Evolutionary conservation across 306 rosid genomes (phyloP), one percentile per base, ranked within the genome.

Genomic region (Dryas octopetala): DNA sequence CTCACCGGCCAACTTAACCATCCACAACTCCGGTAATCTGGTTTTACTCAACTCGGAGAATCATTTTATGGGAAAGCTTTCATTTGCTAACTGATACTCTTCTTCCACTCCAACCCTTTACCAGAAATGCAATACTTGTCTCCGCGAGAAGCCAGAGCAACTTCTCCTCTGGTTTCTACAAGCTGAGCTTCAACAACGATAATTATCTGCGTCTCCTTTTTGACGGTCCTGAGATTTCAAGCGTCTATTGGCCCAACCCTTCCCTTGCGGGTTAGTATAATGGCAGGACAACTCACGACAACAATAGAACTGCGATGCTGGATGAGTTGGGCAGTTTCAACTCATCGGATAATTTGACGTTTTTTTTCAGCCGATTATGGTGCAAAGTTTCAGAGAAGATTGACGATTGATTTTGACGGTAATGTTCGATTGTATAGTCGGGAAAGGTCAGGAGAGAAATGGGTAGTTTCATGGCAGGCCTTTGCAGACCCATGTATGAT

Each of bases 181-280:
- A 71, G 5, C 62, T 90, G 57, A 83, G 73, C 28, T 90, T 82
- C 53, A 79, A 88, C 75, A 68, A 74, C 53, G 85, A 83, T 23
- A 86, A 83, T 62, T 28, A 86, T 60, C 85, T 88, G n/a, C 81
- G 83, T 17, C 86, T 88, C 65, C 78, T 88, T 40, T 90, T 83
- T 8, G 82, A 90, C 7, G 85, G 85, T 8, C 82, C 76, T 10
- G 88, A 86, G 52, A 70, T 83, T 41, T 88, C 96, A 0, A 85
- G 86, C 8, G 49, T 79, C 38, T 90, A 86, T 14, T 90, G 91
- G 96, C 90, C 89, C 0, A 61, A 81, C 51, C 89, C 96, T 1
- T 76, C 84, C 83, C 71, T 76, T 0, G 38, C 73, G 3, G 40
- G 80, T 16, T 86, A 85, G 90, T 38, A 76, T 0, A 77, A 76